Base-by-base conservation (phyloP, 2,329 filamentous ascomycete species). In the Fusarium mundagurra region DNA sequence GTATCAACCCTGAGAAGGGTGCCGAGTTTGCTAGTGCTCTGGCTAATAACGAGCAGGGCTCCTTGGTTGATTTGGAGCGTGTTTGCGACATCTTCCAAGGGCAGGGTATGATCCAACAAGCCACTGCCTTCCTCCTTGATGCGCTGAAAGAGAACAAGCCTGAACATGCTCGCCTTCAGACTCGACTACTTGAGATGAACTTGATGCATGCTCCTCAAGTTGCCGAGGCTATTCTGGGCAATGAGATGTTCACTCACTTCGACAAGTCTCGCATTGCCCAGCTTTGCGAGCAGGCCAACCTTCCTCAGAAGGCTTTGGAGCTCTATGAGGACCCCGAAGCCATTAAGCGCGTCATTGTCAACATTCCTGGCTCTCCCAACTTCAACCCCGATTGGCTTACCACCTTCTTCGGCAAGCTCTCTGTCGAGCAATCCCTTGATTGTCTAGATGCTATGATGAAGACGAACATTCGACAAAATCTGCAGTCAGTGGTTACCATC, bases 61-160 rank as follows among this genome's bases (percentile, higher is more conserved):
- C 95, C 31, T 86, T 98, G 67, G 92, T 99, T 75, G 96, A 98
- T 78, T 91, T 98, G 65, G 94, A 98, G 81, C 94, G 96, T 53
- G 95, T 98, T 31, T 94, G 98, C 55, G 96, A 99, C 82, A 95
- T 99, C 68, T 99, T 99, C 92, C 93, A 98, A 84, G 95, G 95
- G 16, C 96, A 99, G 83, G 95, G 95, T 79, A 96, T 98, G 95
- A 90, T 98, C 57, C 97, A 98, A 82, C 95, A 98, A 83, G 96
- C 96, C 13, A 99, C 97, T 6, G 95, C 96, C n/a, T 99, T 99
- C 89, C 86, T 99, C 59, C 90, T 99, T 33, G 96, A 99, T 84
- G 96, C 95, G 6, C 89, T 99, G 39, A 96, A 98, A 83, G 94
- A 96, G 77, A 98, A 99, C 86, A 93, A 92, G 78, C 95, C 95